Base-by-base conservation (phyloP, 2,329 filamentous ascomycete genomes). In the Talaromyces sp. region DNA sequence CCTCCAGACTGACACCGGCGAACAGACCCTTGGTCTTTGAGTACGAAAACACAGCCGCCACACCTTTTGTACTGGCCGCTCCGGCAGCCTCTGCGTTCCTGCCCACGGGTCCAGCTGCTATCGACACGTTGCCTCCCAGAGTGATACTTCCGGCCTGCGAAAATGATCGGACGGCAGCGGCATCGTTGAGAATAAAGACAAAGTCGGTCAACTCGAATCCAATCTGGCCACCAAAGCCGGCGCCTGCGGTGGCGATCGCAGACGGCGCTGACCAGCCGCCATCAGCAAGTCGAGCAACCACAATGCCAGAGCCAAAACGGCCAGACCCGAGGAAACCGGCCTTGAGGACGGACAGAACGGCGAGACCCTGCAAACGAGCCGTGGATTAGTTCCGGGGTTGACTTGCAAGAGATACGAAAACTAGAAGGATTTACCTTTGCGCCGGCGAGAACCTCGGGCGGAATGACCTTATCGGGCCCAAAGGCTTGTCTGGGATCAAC, bases 11-110 rank as follows among this genome's bases (percentile, higher is more conserved):
- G 55, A 99, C 93, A 72, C 95, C 95, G 5, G 95, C 95, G 69
- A 99, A 99, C 34, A 99, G 81, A 23, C 95, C 95, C 81, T 97
- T 98, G 12, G 95, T 99, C 80, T 97, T 98, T 75, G 90, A 95
- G 82, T 99, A 99, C 70, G 91, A 91, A 81, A 99, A 99, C 56
- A 99, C 89, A 59, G 91, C 95, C 0, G 93, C 90, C 8, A 98
- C 89, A 65, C 92, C 88, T 80, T 88, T 94, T 65, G 96, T 83
- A 68, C 91, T 96, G 7, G 95, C 95, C 14, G 93, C 94, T 65
- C 95, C 95, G 40, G 95, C 94, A 12, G 95, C 95, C 77, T 99
- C 95, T 53, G 94, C 95, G 76, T 97, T 98, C 70, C 95, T 86
- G 60, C 95, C 95, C 30, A 99, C 86, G 0, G 95, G 95, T 1